Conservation (phyloP, 495 filamentous ascomycete species). For the Glonium stellatum region DNA sequence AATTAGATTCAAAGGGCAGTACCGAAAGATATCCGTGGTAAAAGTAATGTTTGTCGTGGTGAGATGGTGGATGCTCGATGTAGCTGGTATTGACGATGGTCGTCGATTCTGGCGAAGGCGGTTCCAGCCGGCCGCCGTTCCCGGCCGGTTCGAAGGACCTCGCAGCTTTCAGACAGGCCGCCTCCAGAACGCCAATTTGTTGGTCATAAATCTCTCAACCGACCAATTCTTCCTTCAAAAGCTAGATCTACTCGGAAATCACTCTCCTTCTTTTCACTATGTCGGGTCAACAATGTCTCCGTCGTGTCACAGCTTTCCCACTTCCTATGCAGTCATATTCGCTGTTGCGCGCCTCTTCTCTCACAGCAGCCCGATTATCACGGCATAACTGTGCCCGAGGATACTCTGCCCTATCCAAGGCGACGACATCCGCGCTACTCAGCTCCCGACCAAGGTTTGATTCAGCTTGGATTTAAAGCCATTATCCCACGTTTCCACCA, state of each 20-base stretch:
- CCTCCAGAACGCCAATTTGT: slow-evolving; percentile 6
- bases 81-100: slow-evolving; percentile 14
- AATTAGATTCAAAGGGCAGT: not conserved
- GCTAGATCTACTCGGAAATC: not conserved
- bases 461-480: not conserved
- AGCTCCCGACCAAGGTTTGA: not conserved
- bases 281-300: slow-evolving; percentile 37
- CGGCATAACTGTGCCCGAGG: slow-evolving; percentile 10
- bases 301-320: slow-evolving; percentile 29
- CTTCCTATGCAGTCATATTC: slow-evolving; percentile 14
- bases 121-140: not conserved
- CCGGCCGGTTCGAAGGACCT: slow-evolving; percentile 9
- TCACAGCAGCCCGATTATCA: slow-evolving; percentile 14
- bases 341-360: slow-evolving; percentile 21
- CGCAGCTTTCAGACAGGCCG: slow-evolving; percentile 1
- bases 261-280: slow-evolving; percentile 18
- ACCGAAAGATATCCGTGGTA: not conserved
- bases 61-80: slow-evolving; percentile 3
- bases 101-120: slow-evolving; percentile 12
- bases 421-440: slow-evolving; percentile 14
- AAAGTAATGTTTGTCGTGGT: not conserved
- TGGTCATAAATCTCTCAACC: slow-evolving; percentile 1
- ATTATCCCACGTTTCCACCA: not conserved
- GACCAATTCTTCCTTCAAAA: not conserved
- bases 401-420: slow-evolving; percentile 23